Evolutionary conservation across 768 basidiomycete species (phyloP), one percentile per base, ranked within the genome.

Genomic region (Kwoniella pini): DNA sequence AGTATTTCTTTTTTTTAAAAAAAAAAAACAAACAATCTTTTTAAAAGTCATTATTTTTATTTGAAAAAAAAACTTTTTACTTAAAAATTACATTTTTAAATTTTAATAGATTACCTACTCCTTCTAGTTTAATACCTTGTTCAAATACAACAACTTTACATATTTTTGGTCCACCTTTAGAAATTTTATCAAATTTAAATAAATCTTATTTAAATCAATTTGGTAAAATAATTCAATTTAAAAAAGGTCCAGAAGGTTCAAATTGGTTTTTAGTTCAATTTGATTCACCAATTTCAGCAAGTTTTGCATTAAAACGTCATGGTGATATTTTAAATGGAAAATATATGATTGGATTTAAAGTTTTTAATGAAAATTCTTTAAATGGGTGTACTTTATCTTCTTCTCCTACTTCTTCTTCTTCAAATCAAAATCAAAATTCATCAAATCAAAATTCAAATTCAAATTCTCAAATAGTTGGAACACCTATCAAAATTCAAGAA

Each of bases 241-340:
- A 13, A 10, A 63, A 69, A 15, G 74, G 74, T 50, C 74, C 74
- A 30, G 60, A 64, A 38, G 69, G 66, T 10, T 65, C 57, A 3
- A 70, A 75, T 33, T 75, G 74, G 74, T 72, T 30, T 22, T 58
- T 68, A 24, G 65, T 72, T 39, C 45, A 45, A 19, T 75, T 62
- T 33, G 24, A 50, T 17, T 42, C 42, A 19, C 69, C 71, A 12
- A 36, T 59, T 2, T 42, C 65, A 9, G 74, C 74, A 2, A 49
- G 39, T 11, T 72, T 63, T 36, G 63, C 64, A 0, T 45, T 75
- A 7, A 43, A 71, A 27, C 48, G 67, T 46, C 71, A 75, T 50
- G 74, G 74, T 11, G 74, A 75, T n/a, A 58, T 75, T 9, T 28
- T 75, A 17, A 46, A 50, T n/a, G 71, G 71, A 11, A 59, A 45